These are phyloP conservation scores for Ogataea neopini DNA, from an alignment of 805 yeast species.

Conservation along the genomic window DNA sequence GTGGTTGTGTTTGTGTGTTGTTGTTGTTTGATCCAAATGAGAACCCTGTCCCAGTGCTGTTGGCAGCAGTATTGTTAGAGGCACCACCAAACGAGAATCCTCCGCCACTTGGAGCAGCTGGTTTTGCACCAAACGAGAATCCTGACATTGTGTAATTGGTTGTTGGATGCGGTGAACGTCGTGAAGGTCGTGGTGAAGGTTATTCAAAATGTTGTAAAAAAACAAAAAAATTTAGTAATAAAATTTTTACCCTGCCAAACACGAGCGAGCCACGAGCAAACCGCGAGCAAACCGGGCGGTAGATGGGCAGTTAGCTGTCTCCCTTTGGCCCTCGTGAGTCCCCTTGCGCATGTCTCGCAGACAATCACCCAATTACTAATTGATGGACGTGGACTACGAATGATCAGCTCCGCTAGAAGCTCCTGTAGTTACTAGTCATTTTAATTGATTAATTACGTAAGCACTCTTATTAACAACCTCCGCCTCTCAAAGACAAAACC, in stretches of 20 bases:
- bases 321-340: too few species aligned
- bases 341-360: too few species aligned
- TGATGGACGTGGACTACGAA: too few species aligned
- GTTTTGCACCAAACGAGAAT: conserved; percentile 16
- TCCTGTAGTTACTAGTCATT: too few species aligned
- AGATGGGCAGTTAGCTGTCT: too few species aligned
- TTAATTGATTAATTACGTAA: conserved; percentile 1
- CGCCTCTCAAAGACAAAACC: conserved; percentile 92
- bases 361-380: too few species aligned
- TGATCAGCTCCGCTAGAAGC: too few species aligned
- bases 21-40: conserved; percentile 14
- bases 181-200: too few species aligned
- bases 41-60: conserved; percentile 14
- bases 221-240: not conserved
- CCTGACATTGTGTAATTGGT: conserved; percentile 5
- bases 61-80: conserved; percentile 8
- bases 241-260: not conserved
- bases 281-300: too few species aligned
- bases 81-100: conserved; percentile 18
- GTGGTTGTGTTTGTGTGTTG: not conserved
- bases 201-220: not conserved
- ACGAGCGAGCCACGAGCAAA: not conserved
- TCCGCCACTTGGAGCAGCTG: conserved; percentile 17
- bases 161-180: too few species aligned
- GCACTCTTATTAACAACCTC: conserved; percentile 34